These are phyloP conservation scores for Akanthomyces uredinophilus DNA, from an alignment of 2,329 filamentous ascomycete genomes.

Conservation along the genomic window DNA sequence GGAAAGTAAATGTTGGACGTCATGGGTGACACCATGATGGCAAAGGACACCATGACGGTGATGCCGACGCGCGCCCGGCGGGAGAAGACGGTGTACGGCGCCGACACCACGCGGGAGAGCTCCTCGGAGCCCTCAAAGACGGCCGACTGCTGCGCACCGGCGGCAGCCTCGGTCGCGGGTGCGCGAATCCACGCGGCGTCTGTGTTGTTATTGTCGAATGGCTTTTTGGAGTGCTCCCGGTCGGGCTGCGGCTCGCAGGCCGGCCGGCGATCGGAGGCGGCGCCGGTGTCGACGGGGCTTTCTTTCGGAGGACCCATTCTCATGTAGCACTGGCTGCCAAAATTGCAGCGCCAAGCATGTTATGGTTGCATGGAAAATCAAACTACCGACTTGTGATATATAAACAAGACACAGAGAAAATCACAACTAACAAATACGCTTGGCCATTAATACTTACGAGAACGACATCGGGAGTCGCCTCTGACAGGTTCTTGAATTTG, in stretches of 20 bases:
- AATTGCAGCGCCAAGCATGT: not conserved
- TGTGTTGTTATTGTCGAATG: not conserved
- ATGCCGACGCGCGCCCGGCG: constrained; percentile 38
- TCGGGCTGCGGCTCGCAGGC: not conserved
- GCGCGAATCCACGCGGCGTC: not conserved
- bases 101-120: constrained; percentile 21
- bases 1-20: constrained; percentile 55
- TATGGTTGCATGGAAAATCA: not conserved
- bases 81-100: constrained; percentile 33
- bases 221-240: not conserved
- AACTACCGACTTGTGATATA: too few relatives aligned
- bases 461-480: constrained; percentile 4
- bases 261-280: not conserved
- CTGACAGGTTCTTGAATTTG: not conserved
- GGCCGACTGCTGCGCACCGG: not conserved
- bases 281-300: not conserved
- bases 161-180: not conserved
- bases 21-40: constrained; percentile 52
- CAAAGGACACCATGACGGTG: constrained; percentile 45
- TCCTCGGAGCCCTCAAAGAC: not conserved
- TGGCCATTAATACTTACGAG: not conserved
- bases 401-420: not conserved
- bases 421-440: not conserved
- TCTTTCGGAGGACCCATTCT: not conserved
- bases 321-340: not conserved